Evolutionary conservation across 139 green algal species (phyloP).

Genomic region (Eudorina sp.): DNA sequence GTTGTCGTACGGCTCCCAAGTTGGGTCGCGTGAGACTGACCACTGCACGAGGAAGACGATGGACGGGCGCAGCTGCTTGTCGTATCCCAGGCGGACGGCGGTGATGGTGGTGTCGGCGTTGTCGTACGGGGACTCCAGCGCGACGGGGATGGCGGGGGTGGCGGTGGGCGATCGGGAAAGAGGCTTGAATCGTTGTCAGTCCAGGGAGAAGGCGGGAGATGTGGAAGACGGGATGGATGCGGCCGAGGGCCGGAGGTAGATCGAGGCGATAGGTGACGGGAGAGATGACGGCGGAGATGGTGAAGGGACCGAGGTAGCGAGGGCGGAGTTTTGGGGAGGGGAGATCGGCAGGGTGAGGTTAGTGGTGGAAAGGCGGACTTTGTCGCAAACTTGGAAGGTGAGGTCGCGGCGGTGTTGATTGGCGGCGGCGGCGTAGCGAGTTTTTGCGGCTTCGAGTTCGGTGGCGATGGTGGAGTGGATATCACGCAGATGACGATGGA

Average conservation of each 20-base stretch:
- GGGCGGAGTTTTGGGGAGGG: constrained; percentile 39
- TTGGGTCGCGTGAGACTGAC: not conserved
- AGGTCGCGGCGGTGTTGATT: constrained; percentile 35
- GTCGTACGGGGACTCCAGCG: not conserved
- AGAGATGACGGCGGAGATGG: constrained; percentile 30
- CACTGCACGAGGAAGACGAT: not conserved
- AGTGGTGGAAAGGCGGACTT: constrained; percentile 38
- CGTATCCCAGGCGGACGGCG: not conserved
- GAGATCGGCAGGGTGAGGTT: constrained; percentile 31
- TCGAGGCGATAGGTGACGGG: constrained; percentile 40
- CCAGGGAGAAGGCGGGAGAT: constrained; percentile 43
- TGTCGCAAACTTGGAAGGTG: constrained; percentile 45
- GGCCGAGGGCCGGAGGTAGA: constrained; percentile 7
- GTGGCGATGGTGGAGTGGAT: constrained; percentile 23
- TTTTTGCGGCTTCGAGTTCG: constrained; percentile 22
- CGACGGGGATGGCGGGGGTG: not conserved
- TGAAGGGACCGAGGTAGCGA: constrained; percentile 42
- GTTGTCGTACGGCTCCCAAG: not conserved
- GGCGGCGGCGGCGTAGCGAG: not conserved
- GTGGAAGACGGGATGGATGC: constrained; percentile 46
- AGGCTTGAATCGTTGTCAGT: not conserved
- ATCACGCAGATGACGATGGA: constrained; percentile 8
- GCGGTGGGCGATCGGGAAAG: constrained; percentile 13
- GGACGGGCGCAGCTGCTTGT: not conserved
- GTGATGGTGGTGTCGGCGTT: not conserved